These are phyloP conservation scores for Fusarium verrucosum DNA, from an alignment of 2,329 filamentous ascomycete genomes.

Conservation along the genomic window DNA sequence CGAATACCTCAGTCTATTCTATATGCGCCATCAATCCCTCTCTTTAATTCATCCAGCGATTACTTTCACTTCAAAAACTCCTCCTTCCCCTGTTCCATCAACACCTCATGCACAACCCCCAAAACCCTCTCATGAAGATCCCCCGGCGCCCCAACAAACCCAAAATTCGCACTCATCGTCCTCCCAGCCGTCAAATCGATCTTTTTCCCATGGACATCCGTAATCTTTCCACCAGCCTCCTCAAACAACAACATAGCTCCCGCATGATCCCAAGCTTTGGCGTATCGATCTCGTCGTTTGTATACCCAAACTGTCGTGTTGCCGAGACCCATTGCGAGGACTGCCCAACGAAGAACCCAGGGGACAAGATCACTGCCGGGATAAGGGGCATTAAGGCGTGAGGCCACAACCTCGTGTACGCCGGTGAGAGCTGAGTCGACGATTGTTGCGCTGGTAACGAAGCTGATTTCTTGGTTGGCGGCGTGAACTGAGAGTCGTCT, in stretches of 20 bases:
- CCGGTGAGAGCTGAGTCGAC: slow-evolving; percentile 59
- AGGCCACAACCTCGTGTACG: slow-evolving; percentile 57
- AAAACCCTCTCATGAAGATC: slow-evolving; percentile 57
- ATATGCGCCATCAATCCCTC: not conserved
- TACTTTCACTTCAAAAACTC: slow-evolving; percentile 30
- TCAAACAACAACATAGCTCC: slow-evolving; percentile 68
- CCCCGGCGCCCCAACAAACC: slow-evolving; percentile 63
- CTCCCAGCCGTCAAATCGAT: slow-evolving; percentile 62
- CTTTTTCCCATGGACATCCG: slow-evolving; percentile 61
- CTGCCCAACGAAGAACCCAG: slow-evolving; percentile 66
- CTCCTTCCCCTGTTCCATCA: slow-evolving; percentile 54
- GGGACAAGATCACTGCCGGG: slow-evolving; percentile 63
- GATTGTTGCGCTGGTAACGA: slow-evolving; percentile 57
- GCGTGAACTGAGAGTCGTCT: slow-evolving; percentile 49
- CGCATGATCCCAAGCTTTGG: slow-evolving; percentile 69
- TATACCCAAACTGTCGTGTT: slow-evolving; percentile 68
- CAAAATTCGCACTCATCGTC: slow-evolving; percentile 61
- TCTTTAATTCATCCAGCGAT: accelerated
- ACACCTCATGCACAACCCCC: slow-evolving; percentile 79
- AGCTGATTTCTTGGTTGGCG: slow-evolving; percentile 48
- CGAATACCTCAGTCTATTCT: no score
- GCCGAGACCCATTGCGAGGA: slow-evolving; percentile 61
- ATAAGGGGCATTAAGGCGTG: slow-evolving; percentile 53
- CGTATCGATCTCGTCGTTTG: slow-evolving; percentile 56
- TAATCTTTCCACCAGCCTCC: slow-evolving; percentile 64